Conservation (phyloP, 2,329 filamentous ascomycete genomes). For the Alternaria incomplexa region DNA sequence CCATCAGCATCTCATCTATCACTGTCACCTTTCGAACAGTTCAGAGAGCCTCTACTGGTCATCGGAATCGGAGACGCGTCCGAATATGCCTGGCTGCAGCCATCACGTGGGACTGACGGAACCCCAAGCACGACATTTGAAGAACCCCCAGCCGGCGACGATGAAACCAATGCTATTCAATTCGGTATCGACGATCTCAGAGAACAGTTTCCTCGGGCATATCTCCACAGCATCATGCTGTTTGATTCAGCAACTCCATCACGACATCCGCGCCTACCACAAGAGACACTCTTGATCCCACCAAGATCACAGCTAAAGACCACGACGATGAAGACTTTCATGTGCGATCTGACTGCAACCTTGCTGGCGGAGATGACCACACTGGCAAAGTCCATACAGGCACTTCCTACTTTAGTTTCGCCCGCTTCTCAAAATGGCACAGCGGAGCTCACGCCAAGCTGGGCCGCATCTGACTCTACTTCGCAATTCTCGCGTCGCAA, state of each 20-base stretch:
- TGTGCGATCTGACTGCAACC: constrained; percentile 53
- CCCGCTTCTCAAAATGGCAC: constrained; percentile 40
- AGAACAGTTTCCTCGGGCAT: constrained; percentile 75
- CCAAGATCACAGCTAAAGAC: constrained; percentile 70
- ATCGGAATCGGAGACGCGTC: constrained; percentile 84
- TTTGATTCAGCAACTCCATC: constrained; percentile 69
- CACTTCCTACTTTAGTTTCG: constrained; percentile 69
- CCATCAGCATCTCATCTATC: constrained; percentile 80
- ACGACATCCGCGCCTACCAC: constrained; percentile 54
- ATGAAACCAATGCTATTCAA: constrained; percentile 48
- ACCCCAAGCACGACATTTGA: constrained; percentile 12
- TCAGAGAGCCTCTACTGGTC: constrained; percentile 81
- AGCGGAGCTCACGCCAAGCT: constrained; percentile 34
- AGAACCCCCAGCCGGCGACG: constrained; percentile 19
- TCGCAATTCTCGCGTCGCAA: constrained; percentile 36
- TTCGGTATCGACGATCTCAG: constrained; percentile 74
- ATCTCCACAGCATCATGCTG: constrained; percentile 78
- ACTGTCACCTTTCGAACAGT: constrained; percentile 87
- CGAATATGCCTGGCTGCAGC: constrained; percentile 61
- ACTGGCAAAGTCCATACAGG: constrained; percentile 56
- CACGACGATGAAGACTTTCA: constrained; percentile 66
- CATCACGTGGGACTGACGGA: constrained; percentile 41
- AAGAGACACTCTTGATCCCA: constrained; percentile 75
- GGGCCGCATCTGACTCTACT: constrained; percentile 36
- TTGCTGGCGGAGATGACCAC: constrained; percentile 56